These are phyloP conservation scores for Lactarius hatsudake DNA, from an alignment of 768 basidiomycete genomes.

Conservation along the genomic window DNA sequence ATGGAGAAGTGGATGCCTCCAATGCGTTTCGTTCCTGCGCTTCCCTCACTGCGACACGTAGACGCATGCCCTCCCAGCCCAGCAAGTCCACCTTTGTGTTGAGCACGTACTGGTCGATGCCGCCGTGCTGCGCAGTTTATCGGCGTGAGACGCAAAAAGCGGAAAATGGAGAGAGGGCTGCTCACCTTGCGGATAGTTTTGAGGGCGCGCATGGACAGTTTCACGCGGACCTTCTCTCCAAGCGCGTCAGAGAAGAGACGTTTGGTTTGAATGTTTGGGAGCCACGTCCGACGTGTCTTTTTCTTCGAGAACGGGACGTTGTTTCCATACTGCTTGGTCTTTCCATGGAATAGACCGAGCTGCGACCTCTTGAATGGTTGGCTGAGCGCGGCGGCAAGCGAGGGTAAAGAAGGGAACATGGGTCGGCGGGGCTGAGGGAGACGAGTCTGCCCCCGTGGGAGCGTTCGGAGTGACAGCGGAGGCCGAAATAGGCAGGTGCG, in stretches of 20 bases:
- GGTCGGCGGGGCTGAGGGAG: neutral
- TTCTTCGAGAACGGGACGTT: slow-evolving; percentile 86
- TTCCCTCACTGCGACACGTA: slow-evolving; percentile 39
- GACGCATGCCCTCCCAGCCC: slow-evolving; percentile 43
- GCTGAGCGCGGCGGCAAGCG: slow-evolving; percentile 39
- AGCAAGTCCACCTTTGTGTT: slow-evolving; percentile 39
- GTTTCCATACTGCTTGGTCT: slow-evolving; percentile 77
- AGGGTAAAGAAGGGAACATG: slow-evolving; percentile 39
- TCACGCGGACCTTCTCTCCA: slow-evolving; percentile 55
- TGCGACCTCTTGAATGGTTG: slow-evolving; percentile 80
- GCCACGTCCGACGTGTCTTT: slow-evolving; percentile 85
- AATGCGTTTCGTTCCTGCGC: slow-evolving; percentile 24
- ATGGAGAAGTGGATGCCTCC: slow-evolving; percentile 13
- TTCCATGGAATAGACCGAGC: slow-evolving; percentile 80
- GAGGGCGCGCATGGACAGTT: slow-evolving; percentile 73
- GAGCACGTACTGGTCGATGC: slow-evolving; percentile 44
- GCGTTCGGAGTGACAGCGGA: slow-evolving; percentile 7
- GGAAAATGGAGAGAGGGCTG: neutral
- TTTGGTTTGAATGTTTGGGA: slow-evolving; percentile 83
- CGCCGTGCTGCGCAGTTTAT: slow-evolving; percentile 30
- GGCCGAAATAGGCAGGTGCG: slow-evolving; percentile 15
- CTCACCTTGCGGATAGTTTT: slow-evolving; percentile 81
- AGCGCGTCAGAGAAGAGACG: slow-evolving; percentile 66
- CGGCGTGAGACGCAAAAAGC: neutral
- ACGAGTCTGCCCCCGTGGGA: neutral